A percentile compares a stretch with the other conserved stretches of the same genome.
Conservation (phyloP, 2,329 filamentous ascomycete genomes). For the Simplicillium sp. region DNA sequence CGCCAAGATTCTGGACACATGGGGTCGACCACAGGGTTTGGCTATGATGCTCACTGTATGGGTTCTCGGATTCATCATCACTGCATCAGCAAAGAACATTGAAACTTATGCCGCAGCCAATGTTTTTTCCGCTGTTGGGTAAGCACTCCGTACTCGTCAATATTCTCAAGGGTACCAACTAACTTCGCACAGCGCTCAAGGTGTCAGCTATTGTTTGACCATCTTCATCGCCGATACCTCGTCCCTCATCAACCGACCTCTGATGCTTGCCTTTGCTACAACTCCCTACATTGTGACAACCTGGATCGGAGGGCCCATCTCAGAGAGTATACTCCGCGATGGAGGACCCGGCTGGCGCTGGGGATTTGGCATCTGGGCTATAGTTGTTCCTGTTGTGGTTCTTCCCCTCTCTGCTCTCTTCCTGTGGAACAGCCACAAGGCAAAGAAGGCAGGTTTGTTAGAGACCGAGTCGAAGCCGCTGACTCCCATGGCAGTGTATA, state of each 20-base stretch:
- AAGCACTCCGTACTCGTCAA: conserved; percentile 9
- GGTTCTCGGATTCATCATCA: conserved; percentile 49
- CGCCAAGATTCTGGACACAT: conserved; percentile 59
- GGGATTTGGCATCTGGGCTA: conserved; percentile 57
- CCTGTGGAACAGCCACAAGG: conserved; percentile 50
- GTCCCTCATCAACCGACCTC: conserved; percentile 52
- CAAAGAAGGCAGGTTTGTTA: conserved; percentile 42
- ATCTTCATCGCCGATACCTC: conserved; percentile 63
- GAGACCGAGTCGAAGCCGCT: conserved; percentile 30
- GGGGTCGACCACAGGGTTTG: conserved; percentile 56
- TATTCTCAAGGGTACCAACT: not conserved
- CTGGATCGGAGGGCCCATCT: conserved; percentile 52
- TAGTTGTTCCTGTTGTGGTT: conserved; percentile 51
- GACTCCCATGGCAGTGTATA: conserved; percentile 29
- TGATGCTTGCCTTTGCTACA: conserved; percentile 53
- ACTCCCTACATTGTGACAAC: conserved; percentile 59
- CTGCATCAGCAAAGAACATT: conserved; percentile 53
- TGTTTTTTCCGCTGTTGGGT: conserved; percentile 58
- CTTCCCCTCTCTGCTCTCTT: conserved; percentile 48
- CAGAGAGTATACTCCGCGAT: conserved; percentile 33
- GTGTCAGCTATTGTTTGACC: conserved; percentile 30
- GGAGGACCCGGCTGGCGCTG: conserved; percentile 51
- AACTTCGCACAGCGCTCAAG: conserved; percentile 20
- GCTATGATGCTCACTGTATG: conserved; percentile 40
- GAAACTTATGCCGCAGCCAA: conserved; percentile 53